Percentiles rank a stretch among this genome's conserved stretches.
Evolutionary conservation across 805 yeast genomes (phyloP).

Genomic region (Wickerhamomyces ciferrii): DNA sequence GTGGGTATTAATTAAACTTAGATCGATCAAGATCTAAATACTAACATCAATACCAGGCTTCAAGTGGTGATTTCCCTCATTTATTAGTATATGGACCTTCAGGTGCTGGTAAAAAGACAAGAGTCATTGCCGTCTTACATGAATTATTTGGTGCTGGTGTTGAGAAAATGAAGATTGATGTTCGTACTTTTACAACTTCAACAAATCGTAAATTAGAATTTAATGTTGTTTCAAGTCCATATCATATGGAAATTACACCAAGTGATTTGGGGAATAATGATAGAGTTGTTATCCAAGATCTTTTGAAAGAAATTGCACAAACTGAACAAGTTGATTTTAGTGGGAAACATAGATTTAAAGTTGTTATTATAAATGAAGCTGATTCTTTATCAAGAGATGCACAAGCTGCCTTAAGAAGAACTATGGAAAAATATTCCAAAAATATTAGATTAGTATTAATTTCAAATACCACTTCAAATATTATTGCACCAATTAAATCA

Average conservation of each 20-base stretch:
- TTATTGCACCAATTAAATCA: slow-evolving; percentile 90
- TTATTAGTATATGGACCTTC: slow-evolving; percentile 89
- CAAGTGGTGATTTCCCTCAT: slow-evolving; percentile 89
- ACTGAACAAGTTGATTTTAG: slow-evolving; percentile 89
- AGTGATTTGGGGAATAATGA: slow-evolving; percentile 96
- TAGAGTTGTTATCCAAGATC: slow-evolving; percentile 89
- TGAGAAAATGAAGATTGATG: slow-evolving; percentile 83
- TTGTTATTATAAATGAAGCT: slow-evolving; percentile 87
- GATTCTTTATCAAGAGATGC: slow-evolving; percentile 89
- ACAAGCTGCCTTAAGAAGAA: slow-evolving; percentile 91
- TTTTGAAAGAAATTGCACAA: slow-evolving; percentile 90
- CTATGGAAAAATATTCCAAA: slow-evolving; percentile 91
- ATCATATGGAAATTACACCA: slow-evolving; percentile 94
- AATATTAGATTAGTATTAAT: slow-evolving; percentile 80
- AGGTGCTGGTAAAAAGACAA: slow-evolving; percentile 96
- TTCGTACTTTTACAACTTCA: slow-evolving; percentile 73
- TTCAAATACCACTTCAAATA: slow-evolving; percentile 86
- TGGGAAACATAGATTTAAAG: slow-evolving; percentile 56
- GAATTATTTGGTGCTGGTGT: slow-evolving; percentile 82
- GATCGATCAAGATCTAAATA: slow-evolving; percentile 1
- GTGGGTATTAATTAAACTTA: background rate
- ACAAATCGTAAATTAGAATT: slow-evolving; percentile 79
- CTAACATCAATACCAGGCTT: slow-evolving; percentile 25
- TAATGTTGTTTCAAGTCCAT: slow-evolving; percentile 86
- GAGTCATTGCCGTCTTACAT: slow-evolving; percentile 73